Percentiles rank a stretch among this genome's conserved stretches.
Conservation (phyloP, 192 early-diverging fungal genomes). For the Backusella morwellensis region DNA sequence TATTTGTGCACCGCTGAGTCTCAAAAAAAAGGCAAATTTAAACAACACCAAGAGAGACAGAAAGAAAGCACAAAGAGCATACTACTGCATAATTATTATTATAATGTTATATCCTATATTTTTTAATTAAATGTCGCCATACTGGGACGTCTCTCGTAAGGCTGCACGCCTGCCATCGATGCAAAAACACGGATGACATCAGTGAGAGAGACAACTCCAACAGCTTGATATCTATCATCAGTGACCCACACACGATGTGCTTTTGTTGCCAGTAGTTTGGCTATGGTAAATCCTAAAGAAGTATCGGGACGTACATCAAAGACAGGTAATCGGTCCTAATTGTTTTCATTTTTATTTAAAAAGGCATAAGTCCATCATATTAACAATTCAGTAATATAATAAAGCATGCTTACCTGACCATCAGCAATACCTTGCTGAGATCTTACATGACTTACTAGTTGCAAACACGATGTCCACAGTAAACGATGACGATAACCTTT, state of each 20-base stretch:
- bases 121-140: constrained; percentile 7
- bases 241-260: constrained; percentile 83
- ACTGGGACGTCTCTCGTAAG: background rate
- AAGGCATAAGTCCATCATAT: background rate
- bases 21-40: background rate
- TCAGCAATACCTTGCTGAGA: constrained; percentile 63
- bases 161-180: background rate
- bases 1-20: constrained; percentile 2
- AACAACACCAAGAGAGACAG: background rate
- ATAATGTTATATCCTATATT: background rate
- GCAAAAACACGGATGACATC: constrained; percentile 58
- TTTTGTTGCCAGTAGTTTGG: constrained; percentile 74
- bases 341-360: background rate
- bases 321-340: constrained; percentile 62
- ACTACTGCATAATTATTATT: background rate
- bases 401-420: constrained; percentile 46
- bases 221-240: constrained; percentile 47
- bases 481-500: constrained; percentile 42
- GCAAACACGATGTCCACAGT: constrained; percentile 54
- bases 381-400: background rate
- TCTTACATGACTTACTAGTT: constrained; percentile 59
- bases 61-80: background rate
- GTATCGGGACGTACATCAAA: constrained; percentile 71
- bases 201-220: constrained; percentile 73
- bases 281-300: constrained; percentile 64